Evolutionary conservation across 441 rosid genomes (phyloP).

Genomic region (Adansonia grandidieri): DNA sequence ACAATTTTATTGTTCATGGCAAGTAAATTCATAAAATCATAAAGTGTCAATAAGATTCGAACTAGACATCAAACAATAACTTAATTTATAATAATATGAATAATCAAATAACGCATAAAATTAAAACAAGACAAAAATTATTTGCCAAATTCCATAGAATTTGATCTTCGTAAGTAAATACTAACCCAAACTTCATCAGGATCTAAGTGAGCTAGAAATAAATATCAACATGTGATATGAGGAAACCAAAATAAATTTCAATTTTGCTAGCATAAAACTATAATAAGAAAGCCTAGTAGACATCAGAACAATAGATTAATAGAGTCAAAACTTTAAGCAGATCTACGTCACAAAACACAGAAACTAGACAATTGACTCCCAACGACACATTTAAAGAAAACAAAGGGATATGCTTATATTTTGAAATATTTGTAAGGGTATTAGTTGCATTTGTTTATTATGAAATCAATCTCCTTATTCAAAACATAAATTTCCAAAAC

Average conservation of each 20-base stretch:
- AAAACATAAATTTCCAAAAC: too few species aligned
- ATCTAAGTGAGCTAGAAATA: conserved; percentile 11
- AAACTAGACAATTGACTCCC: background rate
- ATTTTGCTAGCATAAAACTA: background rate
- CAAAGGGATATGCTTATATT: too few species aligned
- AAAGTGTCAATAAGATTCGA: background rate
- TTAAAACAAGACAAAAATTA: background rate
- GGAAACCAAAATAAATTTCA: background rate
- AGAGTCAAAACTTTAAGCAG: background rate
- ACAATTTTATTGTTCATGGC: background rate
- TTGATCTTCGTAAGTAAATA: background rate
- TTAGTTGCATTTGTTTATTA: too few species aligned
- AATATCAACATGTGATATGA: background rate
- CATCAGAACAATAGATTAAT: background rate
- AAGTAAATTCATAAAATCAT: background rate
- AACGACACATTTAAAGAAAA: too few species aligned
- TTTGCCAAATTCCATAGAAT: background rate
- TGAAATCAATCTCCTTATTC: too few species aligned
- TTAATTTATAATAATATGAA: background rate
- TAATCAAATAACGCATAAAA: background rate
- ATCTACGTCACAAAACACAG: conserved; percentile 20
- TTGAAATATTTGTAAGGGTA: too few species aligned
- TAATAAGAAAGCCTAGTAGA: background rate
- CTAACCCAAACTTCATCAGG: background rate
- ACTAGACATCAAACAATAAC: background rate